Evolutionary conservation across 1,284 basidiomycete genomes (phyloP), one percentile per base, ranked within the genome.

Genomic region (Uromyces viciae-fabae): DNA sequence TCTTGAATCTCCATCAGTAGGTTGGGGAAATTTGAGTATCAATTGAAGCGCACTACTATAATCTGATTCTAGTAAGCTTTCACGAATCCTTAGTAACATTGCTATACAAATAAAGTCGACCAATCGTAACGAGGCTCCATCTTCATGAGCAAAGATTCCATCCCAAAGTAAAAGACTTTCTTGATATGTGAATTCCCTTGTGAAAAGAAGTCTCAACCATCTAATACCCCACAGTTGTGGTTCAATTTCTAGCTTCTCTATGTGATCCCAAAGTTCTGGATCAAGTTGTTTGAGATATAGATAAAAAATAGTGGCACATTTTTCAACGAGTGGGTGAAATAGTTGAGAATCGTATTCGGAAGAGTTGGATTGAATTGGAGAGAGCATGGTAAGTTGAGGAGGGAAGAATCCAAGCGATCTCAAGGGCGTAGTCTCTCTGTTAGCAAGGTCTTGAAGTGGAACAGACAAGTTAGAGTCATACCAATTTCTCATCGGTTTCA

Each of bases 171-270:
- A 75, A n/a, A 84, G 25, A 3, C 82, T 82, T 19, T 84, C 83
- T 15, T 83, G 80, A 14, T 83, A 46, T 11, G 83, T 68, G 72
- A 85, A 85, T 62, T 82, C 84, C 56, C 85, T 83, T 0, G 83
- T 83, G 68, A 85, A 85, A 60, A 85, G 82, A 60, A 85, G 83
- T 28, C 84, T 82, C 17, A 85, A 82, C 85, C 85, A 85, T 40
- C 84, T 74, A 36, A 85, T 82, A n/a, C 83, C 84, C 77, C 83
- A 85, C 54, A 85, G 81, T 69, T 85, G 84, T 28, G 84, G 83
- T 68, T 85, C 84, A 54, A 85, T 84, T 43, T 83, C 84, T 28
- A 85, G 81, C 31, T 81, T 80, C 33, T 83, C 74, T 14, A 85
- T 81, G 60, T 85, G 84, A 36, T 82, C 75, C 22, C 82, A 82